Evolutionary conservation across 805 yeast genomes (phyloP).

Genomic region (Peterozyma toletana): DNA sequence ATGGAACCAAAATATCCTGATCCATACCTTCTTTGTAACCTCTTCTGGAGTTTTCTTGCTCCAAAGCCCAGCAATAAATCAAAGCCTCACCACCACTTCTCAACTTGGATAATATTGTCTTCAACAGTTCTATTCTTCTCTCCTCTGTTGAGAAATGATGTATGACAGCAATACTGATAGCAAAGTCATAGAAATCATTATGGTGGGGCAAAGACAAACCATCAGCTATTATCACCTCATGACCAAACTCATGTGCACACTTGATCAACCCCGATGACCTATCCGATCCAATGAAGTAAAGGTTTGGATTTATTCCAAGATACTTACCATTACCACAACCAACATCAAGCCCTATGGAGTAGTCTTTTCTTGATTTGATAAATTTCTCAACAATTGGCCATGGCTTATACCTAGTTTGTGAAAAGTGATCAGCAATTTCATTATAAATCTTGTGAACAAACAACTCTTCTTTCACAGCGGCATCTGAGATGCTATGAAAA

Average conservation of each 20-base stretch:
- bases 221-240: constrained; percentile 62
- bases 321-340: constrained; percentile 99
- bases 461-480: constrained; percentile 58
- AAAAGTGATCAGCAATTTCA: constrained; percentile 87
- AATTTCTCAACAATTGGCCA: constrained; percentile 93
- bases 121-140: constrained; percentile 71
- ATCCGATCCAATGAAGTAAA: constrained; percentile 70
- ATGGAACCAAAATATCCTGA: constrained; percentile 92
- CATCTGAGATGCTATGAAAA: constrained; percentile 26
- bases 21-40: constrained; percentile 90
- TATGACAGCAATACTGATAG: constrained; percentile 89
- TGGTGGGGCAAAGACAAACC: constrained; percentile 62
- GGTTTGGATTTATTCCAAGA: constrained; percentile 57
- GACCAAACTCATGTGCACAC: constrained; percentile 46
- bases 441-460: constrained; percentile 92
- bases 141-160: constrained; percentile 89
- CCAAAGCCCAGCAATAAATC: constrained; percentile 95
- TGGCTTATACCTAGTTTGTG: constrained; percentile 90
- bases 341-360: constrained; percentile 79
- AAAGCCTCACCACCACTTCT: constrained; percentile 59
- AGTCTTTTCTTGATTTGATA: constrained; percentile 37
- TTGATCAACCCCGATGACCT: constrained; percentile 61
- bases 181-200: constrained; percentile 55
- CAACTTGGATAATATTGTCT: constrained; percentile 56
- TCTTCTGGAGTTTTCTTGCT: constrained; percentile 79